phyloP scores from a whole-genome alignment of 805 yeast genomes.

The Kodamaea sagamina region DNA sequence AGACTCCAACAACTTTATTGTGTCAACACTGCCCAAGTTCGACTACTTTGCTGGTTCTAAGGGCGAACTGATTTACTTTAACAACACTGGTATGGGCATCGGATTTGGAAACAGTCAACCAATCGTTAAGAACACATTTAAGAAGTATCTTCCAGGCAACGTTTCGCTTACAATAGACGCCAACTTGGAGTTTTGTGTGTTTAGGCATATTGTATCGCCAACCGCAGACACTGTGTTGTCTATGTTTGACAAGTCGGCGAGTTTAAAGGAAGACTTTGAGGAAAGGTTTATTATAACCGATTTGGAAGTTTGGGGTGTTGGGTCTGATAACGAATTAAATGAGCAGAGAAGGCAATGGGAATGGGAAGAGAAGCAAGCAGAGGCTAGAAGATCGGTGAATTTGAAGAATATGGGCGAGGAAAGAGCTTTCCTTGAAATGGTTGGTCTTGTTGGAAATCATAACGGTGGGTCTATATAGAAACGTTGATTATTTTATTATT shows the following conservation, averaged over 20 bases:
- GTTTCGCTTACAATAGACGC: conserved; percentile 79
- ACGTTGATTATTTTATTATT: too few species aligned
- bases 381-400: conserved; percentile 72
- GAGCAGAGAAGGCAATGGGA: conserved; percentile 81
- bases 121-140: conserved; percentile 42
- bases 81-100: conserved; percentile 73
- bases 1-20: conserved; percentile 52
- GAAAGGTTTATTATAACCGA: conserved; percentile 70
- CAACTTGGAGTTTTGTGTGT: conserved; percentile 76
- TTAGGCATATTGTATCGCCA: conserved; percentile 68
- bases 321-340: conserved; percentile 71
- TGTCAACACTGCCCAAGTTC: conserved; percentile 68
- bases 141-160: conserved; percentile 65
- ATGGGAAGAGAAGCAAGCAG: conserved; percentile 89
- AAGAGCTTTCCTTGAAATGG: conserved; percentile 83
- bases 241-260: conserved; percentile 32
- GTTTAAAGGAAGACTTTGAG: conserved; percentile 49
- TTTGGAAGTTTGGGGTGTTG: conserved; percentile 91
- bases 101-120: conserved; percentile 82
- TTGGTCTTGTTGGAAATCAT: conserved; percentile 55
- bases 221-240: conserved; percentile 31
- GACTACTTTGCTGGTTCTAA: conserved; percentile 44
- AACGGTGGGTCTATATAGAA: conserved; percentile 51
- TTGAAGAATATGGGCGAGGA: conserved; percentile 72
- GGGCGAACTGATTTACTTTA: conserved; percentile 58